phyloP scores from a whole-genome alignment of 768 basidiomycete genomes.

The Mycena rebaudengoi region DNA sequence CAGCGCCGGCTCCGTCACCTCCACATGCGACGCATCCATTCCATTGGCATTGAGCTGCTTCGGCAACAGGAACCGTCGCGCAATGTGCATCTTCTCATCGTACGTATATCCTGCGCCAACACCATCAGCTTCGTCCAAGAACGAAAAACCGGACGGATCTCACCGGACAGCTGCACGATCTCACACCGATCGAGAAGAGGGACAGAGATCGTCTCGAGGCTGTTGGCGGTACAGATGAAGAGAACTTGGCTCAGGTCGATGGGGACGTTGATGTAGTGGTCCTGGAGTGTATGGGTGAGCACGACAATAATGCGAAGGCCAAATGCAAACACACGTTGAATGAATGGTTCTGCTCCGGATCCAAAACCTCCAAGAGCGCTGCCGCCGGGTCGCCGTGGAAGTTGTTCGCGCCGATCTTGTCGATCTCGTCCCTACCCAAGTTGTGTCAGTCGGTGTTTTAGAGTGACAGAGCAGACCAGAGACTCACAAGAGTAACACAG shows the following conservation, averaged over 20 bases:
- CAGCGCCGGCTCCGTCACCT: constrained; percentile 74
- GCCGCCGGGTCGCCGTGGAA: constrained; percentile 94
- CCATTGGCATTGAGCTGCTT: constrained; percentile 88
- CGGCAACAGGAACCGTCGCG: constrained; percentile 85
- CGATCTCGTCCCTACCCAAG: constrained; percentile 80
- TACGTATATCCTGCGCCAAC: constrained; percentile 73
- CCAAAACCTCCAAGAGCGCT: constrained; percentile 89
- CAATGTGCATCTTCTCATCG: constrained; percentile 92
- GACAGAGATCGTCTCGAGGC: constrained; percentile 86
- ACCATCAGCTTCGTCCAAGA: not conserved
- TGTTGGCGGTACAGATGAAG: constrained; percentile 94
- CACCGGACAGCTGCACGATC: constrained; percentile 80
- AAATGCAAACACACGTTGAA: constrained; percentile 65
- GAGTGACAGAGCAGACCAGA: constrained; percentile 36
- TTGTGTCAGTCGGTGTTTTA: not conserved
- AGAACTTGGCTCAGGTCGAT: constrained; percentile 89
- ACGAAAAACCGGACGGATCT: constrained; percentile 20
- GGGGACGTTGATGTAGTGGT: constrained; percentile 92
- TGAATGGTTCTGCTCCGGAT: constrained; percentile 91
- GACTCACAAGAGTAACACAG: constrained; percentile 74
- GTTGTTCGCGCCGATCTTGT: constrained; percentile 88
- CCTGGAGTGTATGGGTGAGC: constrained; percentile 50
- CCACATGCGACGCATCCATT: constrained; percentile 65
- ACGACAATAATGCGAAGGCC: not conserved
- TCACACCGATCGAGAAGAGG: constrained; percentile 93